Evolutionary conservation across 2,329 filamentous ascomycete genomes (phyloP), one percentile per base, ranked within the genome.

Genomic region (Colletotrichum musae): DNA sequence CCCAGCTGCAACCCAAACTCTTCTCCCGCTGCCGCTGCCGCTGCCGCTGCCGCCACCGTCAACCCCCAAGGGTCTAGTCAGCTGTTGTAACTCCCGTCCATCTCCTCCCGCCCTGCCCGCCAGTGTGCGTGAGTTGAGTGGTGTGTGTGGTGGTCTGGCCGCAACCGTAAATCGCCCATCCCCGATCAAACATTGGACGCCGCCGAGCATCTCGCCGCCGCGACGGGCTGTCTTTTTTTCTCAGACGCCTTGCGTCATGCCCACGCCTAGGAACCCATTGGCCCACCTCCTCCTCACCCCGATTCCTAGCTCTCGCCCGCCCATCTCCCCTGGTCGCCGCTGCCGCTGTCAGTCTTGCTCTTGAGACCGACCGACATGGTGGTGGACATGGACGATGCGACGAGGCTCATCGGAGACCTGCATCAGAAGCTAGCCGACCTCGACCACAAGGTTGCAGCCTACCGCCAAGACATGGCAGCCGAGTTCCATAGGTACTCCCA

Each of bases 401-500:
- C 82, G 74, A 83, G 75, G 73, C 82, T 89, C 71, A 81, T 87
- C 72, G 81, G 83, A 64, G 84, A 86, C 78, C 83, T 90, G 76
- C 82, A 85, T 73, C 79, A 79, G 74, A 87, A 85, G 82, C 85
- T 88, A 72, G 80, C 79, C 74, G 83, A 89, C 74, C 86, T 91
- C 60, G 87, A 91, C 75, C 80, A 82, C 76, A 87, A 86, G 76
- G 87, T 91, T 74, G 83, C 81, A 70, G 80, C 83, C 70, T 89
- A 88, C 79, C 87, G 86, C 73, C 84, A 84, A 75, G 85, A 88
- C 71, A 85, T 90, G 83, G 83, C 86, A 59, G 77, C 82, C 72
- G 86, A 90, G 73, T 91, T 90, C 75, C 81, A 85, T 66, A 83
- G 82, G 72, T 86, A 89, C 78, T 85, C 85, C 71, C 82, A 83